phyloP scores from a whole-genome alignment of 1,284 basidiomycete genomes.

The Thecaphora frezii region DNA sequence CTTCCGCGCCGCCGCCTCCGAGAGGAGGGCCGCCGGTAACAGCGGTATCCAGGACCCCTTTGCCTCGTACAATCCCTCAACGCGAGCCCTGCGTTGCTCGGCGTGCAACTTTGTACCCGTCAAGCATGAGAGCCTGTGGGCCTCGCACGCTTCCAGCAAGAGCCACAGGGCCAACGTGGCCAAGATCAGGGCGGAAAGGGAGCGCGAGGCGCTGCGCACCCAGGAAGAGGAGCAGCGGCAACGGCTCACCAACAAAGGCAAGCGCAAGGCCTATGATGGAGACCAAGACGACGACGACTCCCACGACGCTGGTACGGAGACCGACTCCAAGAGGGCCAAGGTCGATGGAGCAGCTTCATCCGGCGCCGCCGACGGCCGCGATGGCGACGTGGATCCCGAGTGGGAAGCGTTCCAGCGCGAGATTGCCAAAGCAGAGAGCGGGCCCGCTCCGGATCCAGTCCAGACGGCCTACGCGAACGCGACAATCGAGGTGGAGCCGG shows the following conservation, averaged over 20 bases:
- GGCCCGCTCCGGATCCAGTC: neutral
- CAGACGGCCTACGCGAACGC: conserved; percentile 14
- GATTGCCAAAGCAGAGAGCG: conserved; percentile 10
- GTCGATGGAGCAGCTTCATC: neutral
- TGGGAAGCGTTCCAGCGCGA: conserved; percentile 48
- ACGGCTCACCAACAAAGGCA: conserved; percentile 24
- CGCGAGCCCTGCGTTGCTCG: conserved; percentile 32
- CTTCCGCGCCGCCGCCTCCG: conserved; percentile 25
- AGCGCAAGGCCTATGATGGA: conserved; percentile 16
- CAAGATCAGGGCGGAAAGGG: conserved; percentile 14
- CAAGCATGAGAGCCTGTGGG: conserved; percentile 49
- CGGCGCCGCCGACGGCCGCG: neutral
- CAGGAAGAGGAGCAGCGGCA: conserved; percentile 4
- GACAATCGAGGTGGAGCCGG: conserved; percentile 39
- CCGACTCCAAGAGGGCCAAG: neutral
- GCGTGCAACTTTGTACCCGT: conserved; percentile 40
- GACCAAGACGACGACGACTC: conserved; percentile 1
- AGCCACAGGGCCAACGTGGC: conserved; percentile 29
- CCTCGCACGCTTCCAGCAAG: conserved; percentile 35
- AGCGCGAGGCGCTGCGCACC: no score
- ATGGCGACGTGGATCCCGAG: conserved; percentile 24
- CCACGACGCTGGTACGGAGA: no score
- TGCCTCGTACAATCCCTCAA: conserved; percentile 36
- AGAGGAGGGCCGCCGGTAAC: conserved; percentile 11
- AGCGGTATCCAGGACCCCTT: conserved; percentile 28